Base-by-base conservation (phyloP, 1,139 yeast genomes). In the Nakaseomyces nivariensis region DNA sequence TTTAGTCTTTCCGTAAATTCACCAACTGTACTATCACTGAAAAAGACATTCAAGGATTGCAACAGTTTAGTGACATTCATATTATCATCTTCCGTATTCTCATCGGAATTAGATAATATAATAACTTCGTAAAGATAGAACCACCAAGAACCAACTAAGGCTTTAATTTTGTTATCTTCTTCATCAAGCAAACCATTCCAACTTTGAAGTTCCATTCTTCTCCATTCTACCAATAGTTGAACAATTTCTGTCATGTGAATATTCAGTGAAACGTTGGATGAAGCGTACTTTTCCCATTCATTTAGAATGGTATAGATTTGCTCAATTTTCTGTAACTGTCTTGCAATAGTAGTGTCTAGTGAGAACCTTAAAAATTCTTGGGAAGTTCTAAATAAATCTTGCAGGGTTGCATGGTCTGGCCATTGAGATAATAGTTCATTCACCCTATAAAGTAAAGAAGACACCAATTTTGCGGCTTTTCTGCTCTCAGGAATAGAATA, bases 281-380 rank as follows among this genome's bases (percentile, higher is more conserved):
- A 82, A 0, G 98, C 96, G 67, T 86, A 89, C 57, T 86, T 85
- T 64, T 92, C 94, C 97, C 98, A 94, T 65, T 92, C 97, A 26
- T 84, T 76, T 55, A 90, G 73, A 60, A 78, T 80, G 0, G 88
- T 84, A 61, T 86, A 86, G 33, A 90, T 78, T 62, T 87, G 96
- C 66, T 94, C 98, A 44, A 89, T 70, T 67, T 89, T 89, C 49
- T 85, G 87, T 48, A 94, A 72, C 53, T 83, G 75, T 57, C 85
- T 77, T 8, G 92, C 92, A 46, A 92, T 70, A 1, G 98, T 94
- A 0, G 85, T 78, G 37, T 74, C 72, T 4, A 81, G 72, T 0
- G 95, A 78, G 59, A 73, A 82, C 4, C 68, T 66, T 51, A 85
- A 67, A 56, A 85, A 79, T 62, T 90, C 97, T 17, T 74, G 69